Evolutionary conservation across 768 basidiomycete genomes (phyloP), one percentile per base, ranked within the genome.

Genomic region (Neoboletus magnificus): DNA sequence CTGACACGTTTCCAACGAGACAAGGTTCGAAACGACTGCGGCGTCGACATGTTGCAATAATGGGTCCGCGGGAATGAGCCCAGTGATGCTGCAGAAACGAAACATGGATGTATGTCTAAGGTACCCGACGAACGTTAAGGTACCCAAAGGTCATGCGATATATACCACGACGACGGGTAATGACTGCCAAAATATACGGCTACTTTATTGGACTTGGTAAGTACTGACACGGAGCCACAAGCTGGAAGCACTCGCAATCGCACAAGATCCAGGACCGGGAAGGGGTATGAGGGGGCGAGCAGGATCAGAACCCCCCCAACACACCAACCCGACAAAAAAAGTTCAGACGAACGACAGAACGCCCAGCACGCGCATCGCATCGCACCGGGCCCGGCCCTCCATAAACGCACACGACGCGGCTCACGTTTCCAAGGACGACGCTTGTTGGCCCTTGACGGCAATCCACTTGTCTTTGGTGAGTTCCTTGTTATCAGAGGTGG

Each of bases 381-480:
- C 43, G 33, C 50, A 22, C 15, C 37, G 45, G 29, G 36, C 52
- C 44, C 16, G 12, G 29, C n/a, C 42, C 13, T 15, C 33, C 13
- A 33, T 12, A 13, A 33, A 52, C 51, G 18, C 5, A 33, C 22
- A 18, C 37, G 18, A n/a, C 37, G 37, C 20, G 39, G 13, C 32
- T 60, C 36, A 68, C 0, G 53, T 54, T 0, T 63, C 67, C 32
- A 22, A 46, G 32, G 61, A 52, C 10, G 53, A 48, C 20, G 60
- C 49, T 23, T 67, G 58, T 56, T 82, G 74, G 23, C 78, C 78
- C 70, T 89, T 87, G 67, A 91, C 84, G 20, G 87, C 76, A 48
- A 91, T 82, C 89, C 89, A 91, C 67, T 87, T 89, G 65, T 91
- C 88, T 67, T 79, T 81, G 62, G 71, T 69, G 44, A 60, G 30